These are phyloP conservation scores for Termitomyces sp. DNA, from an alignment of 768 basidiomycete genomes.

Conservation along the genomic window DNA sequence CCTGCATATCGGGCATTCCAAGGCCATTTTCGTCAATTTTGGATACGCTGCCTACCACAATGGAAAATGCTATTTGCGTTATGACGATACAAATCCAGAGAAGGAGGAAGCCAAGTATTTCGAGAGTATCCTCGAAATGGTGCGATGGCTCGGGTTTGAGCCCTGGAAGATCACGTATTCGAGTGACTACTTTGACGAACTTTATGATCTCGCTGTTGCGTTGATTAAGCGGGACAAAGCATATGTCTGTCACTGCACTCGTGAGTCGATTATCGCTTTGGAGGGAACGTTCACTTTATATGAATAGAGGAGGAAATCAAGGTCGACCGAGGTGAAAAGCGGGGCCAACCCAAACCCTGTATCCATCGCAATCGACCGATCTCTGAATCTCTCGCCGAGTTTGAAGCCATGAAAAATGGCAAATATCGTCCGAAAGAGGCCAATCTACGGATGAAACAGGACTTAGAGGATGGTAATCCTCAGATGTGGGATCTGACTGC, in stretches of 20 bases:
- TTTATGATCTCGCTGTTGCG: conserved; percentile 84
- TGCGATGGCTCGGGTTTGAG: conserved; percentile 96
- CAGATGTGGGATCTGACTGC: conserved; percentile 99
- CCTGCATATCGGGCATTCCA: conserved; percentile 94
- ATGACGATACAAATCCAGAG: conserved; percentile 98
- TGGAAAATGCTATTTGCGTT: conserved; percentile 92
- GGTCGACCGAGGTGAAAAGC: conserved; percentile 78
- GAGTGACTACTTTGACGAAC: conserved; percentile 88
- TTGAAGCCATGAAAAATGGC: conserved; percentile 89
- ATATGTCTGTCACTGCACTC: conserved; percentile 94
- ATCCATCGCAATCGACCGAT: conserved; percentile 81
- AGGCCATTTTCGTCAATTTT: conserved; percentile 97
- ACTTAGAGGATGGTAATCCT: conserved; percentile 86
- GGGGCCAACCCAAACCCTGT: conserved; percentile 77
- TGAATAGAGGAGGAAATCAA: conserved; percentile 86
- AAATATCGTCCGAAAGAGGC: conserved; percentile 89
- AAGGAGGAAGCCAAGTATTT: conserved; percentile 96
- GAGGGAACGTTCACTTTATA: background rate
- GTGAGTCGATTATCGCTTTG: conserved; percentile 40
- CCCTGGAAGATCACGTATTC: conserved; percentile 99
- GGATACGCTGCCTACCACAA: conserved; percentile 94
- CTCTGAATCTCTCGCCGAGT: conserved; percentile 83
- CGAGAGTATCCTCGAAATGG: conserved; percentile 91
- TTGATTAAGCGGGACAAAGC: conserved; percentile 87
- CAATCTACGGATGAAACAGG: conserved; percentile 95